Evolutionary conservation across 2,329 filamentous ascomycete genomes (phyloP).

Genomic region (Diaporthe caulivora): DNA sequence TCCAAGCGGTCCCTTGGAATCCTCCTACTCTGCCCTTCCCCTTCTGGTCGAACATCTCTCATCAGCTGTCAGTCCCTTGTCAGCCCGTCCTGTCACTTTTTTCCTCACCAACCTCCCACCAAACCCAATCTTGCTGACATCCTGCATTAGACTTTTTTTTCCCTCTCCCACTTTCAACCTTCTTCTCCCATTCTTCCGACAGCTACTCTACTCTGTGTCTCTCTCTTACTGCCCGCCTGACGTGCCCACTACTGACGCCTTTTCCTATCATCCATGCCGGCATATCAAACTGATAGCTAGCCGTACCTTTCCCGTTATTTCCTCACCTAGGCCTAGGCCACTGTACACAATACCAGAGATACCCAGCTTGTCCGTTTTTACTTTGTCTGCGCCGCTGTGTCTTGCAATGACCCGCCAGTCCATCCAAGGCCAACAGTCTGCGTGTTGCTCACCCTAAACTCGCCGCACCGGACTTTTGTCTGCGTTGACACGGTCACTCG

Average conservation of each 20-base stretch:
- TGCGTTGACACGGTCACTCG: conserved; percentile 6
- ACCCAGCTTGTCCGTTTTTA: conserved; percentile 27
- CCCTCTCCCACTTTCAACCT: conserved; percentile 15
- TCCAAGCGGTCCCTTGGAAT: conserved; percentile 26
- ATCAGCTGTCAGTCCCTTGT: conserved; percentile 32
- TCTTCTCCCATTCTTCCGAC: conserved; percentile 13
- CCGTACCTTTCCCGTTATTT: conserved; percentile 19
- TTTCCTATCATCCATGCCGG: conserved; percentile 20
- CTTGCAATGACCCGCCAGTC: conserved; percentile 34
- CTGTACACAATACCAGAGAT: conserved; percentile 34
- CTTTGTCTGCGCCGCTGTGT: not conserved
- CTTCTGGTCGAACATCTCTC: conserved; percentile 5
- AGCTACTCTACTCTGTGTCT: conserved; percentile 2
- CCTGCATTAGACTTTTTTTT: conserved; percentile 29
- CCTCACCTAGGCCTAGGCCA: conserved; percentile 9
- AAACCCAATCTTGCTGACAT: conserved; percentile 30
- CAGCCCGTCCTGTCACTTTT: conserved; percentile 34
- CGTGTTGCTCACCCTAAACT: conserved; percentile 17
- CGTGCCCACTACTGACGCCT: conserved; percentile 4
- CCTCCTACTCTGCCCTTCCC: conserved; percentile 28
- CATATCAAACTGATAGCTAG: conserved; percentile 25
- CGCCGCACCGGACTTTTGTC: not conserved
- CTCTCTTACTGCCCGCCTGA: conserved; percentile 1
- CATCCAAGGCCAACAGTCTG: conserved; percentile 18
- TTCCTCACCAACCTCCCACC: conserved; percentile 9